phyloP scores from a whole-genome alignment of 768 basidiomycete genomes.

The Mycena capillaripes region DNA sequence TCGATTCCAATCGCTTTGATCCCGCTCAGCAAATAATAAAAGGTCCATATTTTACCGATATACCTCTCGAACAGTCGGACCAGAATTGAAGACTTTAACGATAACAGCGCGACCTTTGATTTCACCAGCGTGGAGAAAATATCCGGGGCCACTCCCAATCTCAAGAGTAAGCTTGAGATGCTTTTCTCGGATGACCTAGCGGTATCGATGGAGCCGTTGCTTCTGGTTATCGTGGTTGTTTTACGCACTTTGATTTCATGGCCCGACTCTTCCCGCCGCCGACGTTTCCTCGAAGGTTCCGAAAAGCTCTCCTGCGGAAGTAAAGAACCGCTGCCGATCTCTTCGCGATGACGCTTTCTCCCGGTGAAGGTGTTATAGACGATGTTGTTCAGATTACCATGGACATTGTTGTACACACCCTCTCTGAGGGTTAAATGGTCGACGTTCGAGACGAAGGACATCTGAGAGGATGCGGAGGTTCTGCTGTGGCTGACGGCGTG shows the following conservation, averaged over 20 bases:
- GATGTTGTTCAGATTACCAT: neutral
- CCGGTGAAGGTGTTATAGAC: neutral
- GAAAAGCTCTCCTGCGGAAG: too few relatives aligned
- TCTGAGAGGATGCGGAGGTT: neutral
- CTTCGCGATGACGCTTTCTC: neutral
- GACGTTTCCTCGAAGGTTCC: neutral
- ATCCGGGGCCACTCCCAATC: neutral
- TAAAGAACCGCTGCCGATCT: neutral
- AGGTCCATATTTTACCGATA: too few relatives aligned
- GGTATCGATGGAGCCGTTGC: neutral
- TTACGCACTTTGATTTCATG: constrained; percentile 6
- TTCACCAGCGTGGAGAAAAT: neutral
- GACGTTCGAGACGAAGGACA: constrained; percentile 6
- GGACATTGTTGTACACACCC: constrained; percentile 15
- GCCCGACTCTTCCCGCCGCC: neutral
- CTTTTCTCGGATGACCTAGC: neutral
- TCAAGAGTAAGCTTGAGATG: neutral
- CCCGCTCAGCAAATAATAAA: too few relatives aligned
- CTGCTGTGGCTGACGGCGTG: too few relatives aligned
- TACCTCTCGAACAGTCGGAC: too few relatives aligned
- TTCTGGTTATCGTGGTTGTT: neutral
- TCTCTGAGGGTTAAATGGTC: constrained; percentile 2
- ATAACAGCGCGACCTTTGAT: neutral
- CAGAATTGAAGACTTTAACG: too few relatives aligned
- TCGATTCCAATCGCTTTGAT: too few relatives aligned